Conservation (phyloP, 169 alveolate genomes). For the Eimeria falciformis region DNA sequence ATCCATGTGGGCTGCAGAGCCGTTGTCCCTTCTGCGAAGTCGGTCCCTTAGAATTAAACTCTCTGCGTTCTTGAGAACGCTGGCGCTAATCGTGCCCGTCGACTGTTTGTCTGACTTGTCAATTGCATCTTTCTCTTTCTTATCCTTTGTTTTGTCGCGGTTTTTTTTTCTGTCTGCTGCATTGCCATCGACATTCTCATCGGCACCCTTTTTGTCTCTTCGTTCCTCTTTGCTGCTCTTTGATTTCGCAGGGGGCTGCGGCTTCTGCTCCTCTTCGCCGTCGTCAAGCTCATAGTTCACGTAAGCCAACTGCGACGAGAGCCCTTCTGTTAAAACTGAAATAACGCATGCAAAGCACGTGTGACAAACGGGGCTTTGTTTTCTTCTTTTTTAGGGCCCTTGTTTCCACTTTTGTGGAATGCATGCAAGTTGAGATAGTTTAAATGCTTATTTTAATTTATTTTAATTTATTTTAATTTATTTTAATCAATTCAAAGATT, state of each 20-base stretch:
- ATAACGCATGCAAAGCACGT: no score
- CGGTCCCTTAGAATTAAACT: slow-evolving; percentile 62
- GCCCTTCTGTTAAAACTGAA: slow-evolving; percentile 63
- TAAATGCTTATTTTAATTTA: neutral
- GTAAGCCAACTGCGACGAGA: slow-evolving; percentile 13
- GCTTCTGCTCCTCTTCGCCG: slow-evolving; percentile 40
- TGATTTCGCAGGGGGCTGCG: neutral
- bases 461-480: neutral
- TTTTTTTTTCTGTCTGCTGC: neutral
- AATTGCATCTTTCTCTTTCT: neutral
- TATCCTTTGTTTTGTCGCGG: neutral
- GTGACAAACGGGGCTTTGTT: no score
- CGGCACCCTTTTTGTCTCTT: slow-evolving; percentile 19
- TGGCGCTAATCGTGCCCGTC: slow-evolving; percentile 45
- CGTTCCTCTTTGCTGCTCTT: slow-evolving; percentile 1
- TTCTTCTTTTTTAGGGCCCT: no score
- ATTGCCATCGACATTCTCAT: neutral
- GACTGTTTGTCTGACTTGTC: neutral
- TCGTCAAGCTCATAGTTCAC: slow-evolving; percentile 70
- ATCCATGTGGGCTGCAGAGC: neutral
- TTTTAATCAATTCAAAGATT: no score
- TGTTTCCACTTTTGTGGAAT: neutral
- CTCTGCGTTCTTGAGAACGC: slow-evolving; percentile 49
- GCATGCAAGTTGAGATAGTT: neutral
- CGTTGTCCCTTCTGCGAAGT: neutral